Percentiles rank a stretch among this genome's conserved stretches.
phyloP scores from a whole-genome alignment of 2,329 filamentous ascomycete species.

The Paecilomyces variotii region DNA sequence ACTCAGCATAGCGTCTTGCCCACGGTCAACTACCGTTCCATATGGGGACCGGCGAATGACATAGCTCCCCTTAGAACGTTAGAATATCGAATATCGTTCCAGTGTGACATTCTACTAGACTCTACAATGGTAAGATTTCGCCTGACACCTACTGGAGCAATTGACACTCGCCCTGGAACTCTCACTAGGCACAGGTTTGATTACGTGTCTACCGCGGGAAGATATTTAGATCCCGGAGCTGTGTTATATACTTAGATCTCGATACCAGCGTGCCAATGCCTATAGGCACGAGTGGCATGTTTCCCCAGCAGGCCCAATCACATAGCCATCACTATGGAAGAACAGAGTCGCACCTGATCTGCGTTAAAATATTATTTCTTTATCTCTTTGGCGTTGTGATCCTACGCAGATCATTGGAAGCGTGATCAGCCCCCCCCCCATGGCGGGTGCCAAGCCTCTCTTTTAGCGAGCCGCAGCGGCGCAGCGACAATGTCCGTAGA shows the following conservation, averaged over 20 bases:
- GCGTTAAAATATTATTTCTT: not conserved
- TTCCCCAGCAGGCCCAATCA: not conserved
- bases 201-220: not conserved
- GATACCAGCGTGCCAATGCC: not conserved
- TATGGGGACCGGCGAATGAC: not conserved
- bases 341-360: not conserved
- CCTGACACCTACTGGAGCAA: not conserved
- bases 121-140: not conserved
- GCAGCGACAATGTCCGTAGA: not conserved
- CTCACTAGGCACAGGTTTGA: not conserved
- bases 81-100: too few relatives aligned
- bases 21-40: not conserved
- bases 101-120: too few relatives aligned
- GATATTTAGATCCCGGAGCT: not conserved
- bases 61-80: too few relatives aligned
- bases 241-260: not conserved
- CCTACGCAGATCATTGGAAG: not conserved
- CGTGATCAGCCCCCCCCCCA: not conserved
- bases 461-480: not conserved
- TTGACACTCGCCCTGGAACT: not conserved
- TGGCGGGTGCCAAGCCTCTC: not conserved
- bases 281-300: not conserved
- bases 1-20: not conserved
- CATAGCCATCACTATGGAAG: not conserved
- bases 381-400: slow-evolving; percentile 15